These are phyloP conservation scores for Tillandsia fasciculata DNA, from an alignment of 176 grass and related monocot genomes.

Conservation along the genomic window DNA sequence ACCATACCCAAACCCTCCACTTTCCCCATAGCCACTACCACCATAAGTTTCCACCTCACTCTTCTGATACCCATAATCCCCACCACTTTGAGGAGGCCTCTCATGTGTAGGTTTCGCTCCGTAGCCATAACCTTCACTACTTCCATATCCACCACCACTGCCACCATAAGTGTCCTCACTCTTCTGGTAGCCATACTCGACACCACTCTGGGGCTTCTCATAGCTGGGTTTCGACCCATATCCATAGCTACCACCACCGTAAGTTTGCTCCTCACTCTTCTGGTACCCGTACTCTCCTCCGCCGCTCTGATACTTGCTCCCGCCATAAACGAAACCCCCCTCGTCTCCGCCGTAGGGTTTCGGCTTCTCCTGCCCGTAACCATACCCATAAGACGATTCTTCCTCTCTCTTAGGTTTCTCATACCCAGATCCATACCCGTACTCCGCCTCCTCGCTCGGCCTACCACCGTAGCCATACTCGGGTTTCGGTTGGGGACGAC, in stretches of 20 bases:
- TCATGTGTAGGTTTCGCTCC: background rate
- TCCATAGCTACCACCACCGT: conserved; percentile 4
- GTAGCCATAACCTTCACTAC: background rate
- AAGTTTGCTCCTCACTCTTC: conserved; percentile 27
- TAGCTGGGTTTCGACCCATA: background rate
- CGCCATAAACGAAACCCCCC: conserved; percentile 34
- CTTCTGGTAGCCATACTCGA: conserved; percentile 26
- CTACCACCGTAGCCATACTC: conserved; percentile 19
- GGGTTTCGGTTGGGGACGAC: conserved; percentile 6
- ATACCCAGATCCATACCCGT: conserved; percentile 28
- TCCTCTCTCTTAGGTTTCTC: conserved; percentile 2
- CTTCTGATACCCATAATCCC: conserved; percentile 26
- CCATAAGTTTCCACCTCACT: conserved; percentile 33
- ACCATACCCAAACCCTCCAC: background rate
- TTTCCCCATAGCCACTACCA: background rate
- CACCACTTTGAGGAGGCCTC: conserved; percentile 12
- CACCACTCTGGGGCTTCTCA: conserved; percentile 16
- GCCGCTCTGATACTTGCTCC: conserved; percentile 23
- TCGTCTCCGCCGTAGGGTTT: conserved; percentile 26
- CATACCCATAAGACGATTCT: conserved; percentile 11
- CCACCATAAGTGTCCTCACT: conserved; percentile 30
- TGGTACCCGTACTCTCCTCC: conserved; percentile 28
- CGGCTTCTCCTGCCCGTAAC: conserved; percentile 9
- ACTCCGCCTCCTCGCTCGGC: background rate
- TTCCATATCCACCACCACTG: conserved; percentile 1